These are phyloP conservation scores for Rhodomyrtus psidioides DNA, from an alignment of 441 rosid species.

Conservation along the genomic window DNA sequence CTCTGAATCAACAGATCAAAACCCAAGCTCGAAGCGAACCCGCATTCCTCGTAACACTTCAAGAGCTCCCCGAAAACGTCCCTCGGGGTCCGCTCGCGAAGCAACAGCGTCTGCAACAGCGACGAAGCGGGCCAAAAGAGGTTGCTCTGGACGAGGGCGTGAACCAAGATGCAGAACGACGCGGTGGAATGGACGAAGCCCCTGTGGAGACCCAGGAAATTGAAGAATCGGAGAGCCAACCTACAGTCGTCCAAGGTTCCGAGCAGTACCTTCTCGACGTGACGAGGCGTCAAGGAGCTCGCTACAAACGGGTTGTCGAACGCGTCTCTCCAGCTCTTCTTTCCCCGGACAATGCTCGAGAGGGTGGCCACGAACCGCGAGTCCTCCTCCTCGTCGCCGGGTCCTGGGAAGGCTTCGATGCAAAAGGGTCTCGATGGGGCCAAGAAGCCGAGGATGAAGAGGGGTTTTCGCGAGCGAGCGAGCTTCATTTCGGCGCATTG, in stretches of 20 bases:
- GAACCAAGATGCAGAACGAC: constrained; percentile 76
- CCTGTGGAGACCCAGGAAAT: constrained; percentile 73
- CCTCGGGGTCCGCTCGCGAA: constrained; percentile 50
- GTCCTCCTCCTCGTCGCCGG: constrained; percentile 18
- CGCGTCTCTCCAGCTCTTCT: constrained; percentile 58
- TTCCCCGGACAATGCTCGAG: constrained; percentile 47
- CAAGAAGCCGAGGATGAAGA: constrained; percentile 10
- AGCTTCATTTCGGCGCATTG: constrained; percentile 33
- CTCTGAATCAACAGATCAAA: constrained; percentile 77
- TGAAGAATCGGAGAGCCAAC: constrained; percentile 77
- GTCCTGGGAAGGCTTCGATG: constrained; percentile 7
- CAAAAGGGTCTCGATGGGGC: constrained; percentile 11
- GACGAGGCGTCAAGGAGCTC: constrained; percentile 30
- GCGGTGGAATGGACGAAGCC: constrained; percentile 56
- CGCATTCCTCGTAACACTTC: constrained; percentile 30
- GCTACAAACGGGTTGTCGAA: constrained; percentile 33
- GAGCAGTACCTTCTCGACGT: constrained; percentile 54
- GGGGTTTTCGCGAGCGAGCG: constrained; percentile 9
- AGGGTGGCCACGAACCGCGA: constrained; percentile 35
- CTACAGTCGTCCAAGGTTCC: constrained; percentile 56
- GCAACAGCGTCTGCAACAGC: constrained; percentile 61
- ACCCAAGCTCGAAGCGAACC: constrained; percentile 46
- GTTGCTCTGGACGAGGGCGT: constrained; percentile 41
- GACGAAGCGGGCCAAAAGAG: constrained; percentile 92
- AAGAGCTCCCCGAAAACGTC: constrained; percentile 42